A percentile compares a stretch with the other conserved stretches of the same genome.
phyloP scores from a whole-genome alignment of 306 rosid genomes.

The Luffa aegyptiaca region DNA sequence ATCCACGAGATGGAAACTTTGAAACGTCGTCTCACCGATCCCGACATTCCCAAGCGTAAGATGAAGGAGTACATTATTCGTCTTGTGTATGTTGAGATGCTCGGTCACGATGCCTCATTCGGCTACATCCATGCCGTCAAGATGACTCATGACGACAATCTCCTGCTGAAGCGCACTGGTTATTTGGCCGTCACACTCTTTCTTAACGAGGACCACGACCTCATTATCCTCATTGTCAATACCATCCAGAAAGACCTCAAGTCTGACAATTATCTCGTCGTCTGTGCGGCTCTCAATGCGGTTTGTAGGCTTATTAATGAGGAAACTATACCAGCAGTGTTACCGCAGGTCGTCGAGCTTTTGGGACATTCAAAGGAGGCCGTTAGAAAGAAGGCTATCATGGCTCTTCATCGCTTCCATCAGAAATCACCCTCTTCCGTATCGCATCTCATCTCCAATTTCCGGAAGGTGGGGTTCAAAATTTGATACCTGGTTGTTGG shows the following conservation, averaged over 20 bases:
- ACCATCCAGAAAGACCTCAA: slow-evolving; percentile 88
- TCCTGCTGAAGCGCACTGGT: slow-evolving; percentile 74
- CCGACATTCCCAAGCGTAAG: slow-evolving; percentile 84
- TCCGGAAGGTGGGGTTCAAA: slow-evolving; percentile 35
- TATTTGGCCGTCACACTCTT: slow-evolving; percentile 92
- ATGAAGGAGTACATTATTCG: slow-evolving; percentile 92
- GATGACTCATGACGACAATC: slow-evolving; percentile 81
- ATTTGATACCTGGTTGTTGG: background rate
- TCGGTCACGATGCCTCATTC: slow-evolving; percentile 85
- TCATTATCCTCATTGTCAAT: slow-evolving; percentile 84
- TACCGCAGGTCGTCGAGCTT: slow-evolving; percentile 79
- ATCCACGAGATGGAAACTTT: slow-evolving; percentile 87
- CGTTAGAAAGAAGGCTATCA: slow-evolving; percentile 79
- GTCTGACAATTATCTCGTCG: slow-evolving; percentile 75
- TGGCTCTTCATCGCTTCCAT: slow-evolving; percentile 84
- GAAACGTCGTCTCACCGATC: slow-evolving; percentile 68
- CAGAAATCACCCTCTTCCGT: slow-evolving; percentile 69
- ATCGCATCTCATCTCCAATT: slow-evolving; percentile 58
- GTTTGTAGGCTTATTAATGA: slow-evolving; percentile 75
- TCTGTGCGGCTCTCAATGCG: slow-evolving; percentile 84
- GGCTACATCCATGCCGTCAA: slow-evolving; percentile 95
- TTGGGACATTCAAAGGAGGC: slow-evolving; percentile 70
- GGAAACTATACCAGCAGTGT: slow-evolving; percentile 87
- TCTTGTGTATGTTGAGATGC: slow-evolving; percentile 89
- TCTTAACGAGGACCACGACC: slow-evolving; percentile 71